A percentile compares a stretch with the other conserved stretches of the same genome.
Evolutionary conservation across 495 filamentous ascomycete species (phyloP).

Genomic region (Penicillium lagena): DNA sequence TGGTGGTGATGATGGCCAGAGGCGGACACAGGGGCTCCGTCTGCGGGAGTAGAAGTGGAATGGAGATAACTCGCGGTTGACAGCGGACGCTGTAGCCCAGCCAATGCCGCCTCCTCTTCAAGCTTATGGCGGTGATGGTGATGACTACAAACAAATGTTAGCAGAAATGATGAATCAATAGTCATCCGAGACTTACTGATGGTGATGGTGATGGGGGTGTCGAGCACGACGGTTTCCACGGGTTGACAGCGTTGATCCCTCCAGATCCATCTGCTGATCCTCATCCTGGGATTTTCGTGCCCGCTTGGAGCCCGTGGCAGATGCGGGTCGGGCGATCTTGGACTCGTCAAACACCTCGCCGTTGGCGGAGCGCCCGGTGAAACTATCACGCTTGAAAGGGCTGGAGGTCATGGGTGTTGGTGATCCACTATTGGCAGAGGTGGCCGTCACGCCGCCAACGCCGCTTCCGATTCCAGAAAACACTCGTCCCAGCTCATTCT

Average conservation of each 20-base stretch:
- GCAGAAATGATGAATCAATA: constrained; percentile 5
- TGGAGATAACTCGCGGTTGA: constrained; percentile 24
- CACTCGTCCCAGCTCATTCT: constrained; percentile 86
- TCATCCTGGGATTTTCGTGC: constrained; percentile 49
- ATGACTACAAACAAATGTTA: constrained; percentile 43
- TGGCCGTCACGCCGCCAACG: constrained; percentile 56
- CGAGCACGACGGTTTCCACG: constrained; percentile 50
- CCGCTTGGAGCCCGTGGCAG: constrained; percentile 48
- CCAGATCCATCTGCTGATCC: constrained; percentile 50
- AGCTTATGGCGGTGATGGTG: constrained; percentile 73
- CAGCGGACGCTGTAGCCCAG: constrained; percentile 25
- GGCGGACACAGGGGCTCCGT: constrained; percentile 1
- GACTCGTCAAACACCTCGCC: constrained; percentile 27
- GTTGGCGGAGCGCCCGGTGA: constrained; percentile 29
- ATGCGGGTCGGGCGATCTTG: constrained; percentile 39
- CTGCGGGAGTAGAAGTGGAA: constrained; percentile 27
- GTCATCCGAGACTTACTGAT: constrained; percentile 46
- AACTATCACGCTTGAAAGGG: constrained; percentile 45
- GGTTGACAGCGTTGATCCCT: constrained; percentile 48
- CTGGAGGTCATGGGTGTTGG: constrained; percentile 52
- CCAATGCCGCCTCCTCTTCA: constrained; percentile 49
- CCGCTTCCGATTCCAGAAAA: constrained; percentile 89
- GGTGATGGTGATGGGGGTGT: constrained; percentile 50
- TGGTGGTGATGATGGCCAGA: constrained; percentile 44
- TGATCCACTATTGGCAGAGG: constrained; percentile 44